phyloP scores from a whole-genome alignment of 208 protist genomes.

The Porcisia deanei region DNA sequence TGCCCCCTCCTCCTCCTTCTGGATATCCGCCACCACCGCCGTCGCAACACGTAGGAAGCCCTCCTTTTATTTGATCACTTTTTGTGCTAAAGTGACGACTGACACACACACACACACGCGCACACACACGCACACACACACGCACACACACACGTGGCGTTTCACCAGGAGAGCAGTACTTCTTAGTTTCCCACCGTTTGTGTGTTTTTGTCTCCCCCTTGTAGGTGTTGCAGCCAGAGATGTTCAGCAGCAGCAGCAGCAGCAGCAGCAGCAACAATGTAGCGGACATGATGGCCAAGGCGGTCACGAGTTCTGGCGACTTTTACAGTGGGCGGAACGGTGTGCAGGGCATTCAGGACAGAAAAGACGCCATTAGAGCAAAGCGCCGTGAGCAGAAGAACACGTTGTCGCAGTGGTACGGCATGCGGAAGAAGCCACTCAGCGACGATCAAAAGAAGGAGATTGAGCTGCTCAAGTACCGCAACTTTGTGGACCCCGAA shows the following conservation, averaged over 20 bases:
- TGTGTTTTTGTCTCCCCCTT: too few species aligned
- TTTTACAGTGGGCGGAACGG: slow-evolving; percentile 67
- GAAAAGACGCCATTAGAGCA: slow-evolving; percentile 67
- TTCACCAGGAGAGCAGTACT: too few species aligned
- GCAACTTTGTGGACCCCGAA: slow-evolving; percentile 86
- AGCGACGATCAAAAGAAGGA: slow-evolving; percentile 66
- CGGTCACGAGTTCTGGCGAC: slow-evolving; percentile 60
- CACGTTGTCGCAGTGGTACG: slow-evolving; percentile 88
- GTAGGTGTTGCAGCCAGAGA: too few species aligned
- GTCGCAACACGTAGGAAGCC: background rate
- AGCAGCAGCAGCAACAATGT: slow-evolving; percentile 22
- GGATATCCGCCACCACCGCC: background rate
- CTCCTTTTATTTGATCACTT: too few species aligned
- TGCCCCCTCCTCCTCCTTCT: too few species aligned
- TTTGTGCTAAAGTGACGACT: background rate
- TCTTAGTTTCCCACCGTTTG: too few species aligned
- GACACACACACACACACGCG: background rate
- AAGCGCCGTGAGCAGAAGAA: slow-evolving; percentile 68
- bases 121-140: background rate
- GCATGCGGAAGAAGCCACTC: slow-evolving; percentile 72
- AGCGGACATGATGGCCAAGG: slow-evolving; percentile 87
- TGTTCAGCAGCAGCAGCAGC: background rate
- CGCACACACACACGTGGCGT: background rate
- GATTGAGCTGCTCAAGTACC: slow-evolving; percentile 86
- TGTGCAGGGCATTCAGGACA: slow-evolving; percentile 73